Evolutionary conservation across 2,329 filamentous ascomycete genomes (phyloP).

Genomic region (Phyllosticta citribraziliensis): DNA sequence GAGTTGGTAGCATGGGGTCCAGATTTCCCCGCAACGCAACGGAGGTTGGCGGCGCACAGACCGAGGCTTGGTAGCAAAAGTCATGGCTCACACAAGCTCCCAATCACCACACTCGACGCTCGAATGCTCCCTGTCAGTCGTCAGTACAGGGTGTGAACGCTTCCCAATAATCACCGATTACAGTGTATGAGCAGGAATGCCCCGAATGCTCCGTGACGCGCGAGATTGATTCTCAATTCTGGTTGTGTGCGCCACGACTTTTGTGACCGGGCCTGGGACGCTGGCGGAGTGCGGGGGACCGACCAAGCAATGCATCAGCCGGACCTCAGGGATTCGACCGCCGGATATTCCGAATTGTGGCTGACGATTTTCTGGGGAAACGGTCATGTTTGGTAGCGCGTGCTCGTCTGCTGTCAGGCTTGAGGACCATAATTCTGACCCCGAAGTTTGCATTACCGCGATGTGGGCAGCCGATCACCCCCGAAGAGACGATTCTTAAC

Average conservation of each 20-base stretch:
- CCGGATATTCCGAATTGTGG: neutral
- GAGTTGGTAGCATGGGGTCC: neutral
- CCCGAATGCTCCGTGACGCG: no score
- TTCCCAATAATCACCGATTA: no score
- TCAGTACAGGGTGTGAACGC: no score
- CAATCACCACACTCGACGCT: no score
- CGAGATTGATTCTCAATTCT: no score
- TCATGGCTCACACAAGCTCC: no score
- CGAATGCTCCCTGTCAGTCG: no score
- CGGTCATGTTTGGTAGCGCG: neutral
- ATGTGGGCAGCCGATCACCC: neutral
- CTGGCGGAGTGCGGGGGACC: neutral
- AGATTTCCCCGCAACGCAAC: neutral
- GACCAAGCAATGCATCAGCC: neutral
- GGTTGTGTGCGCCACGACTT: no score
- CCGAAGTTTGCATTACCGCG: neutral
- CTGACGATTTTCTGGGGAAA: neutral
- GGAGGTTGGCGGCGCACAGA: neutral
- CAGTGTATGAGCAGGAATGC: no score
- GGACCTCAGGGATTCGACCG: neutral
- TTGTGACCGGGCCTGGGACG: neutral
- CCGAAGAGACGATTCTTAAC: neutral
- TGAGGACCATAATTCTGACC: neutral
- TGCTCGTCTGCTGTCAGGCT: neutral
- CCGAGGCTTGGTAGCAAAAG: no score